Evolutionary conservation across 495 filamentous ascomycete species (phyloP), one percentile per base, ranked within the genome.

Genomic region (Xylaria flabelliformis): DNA sequence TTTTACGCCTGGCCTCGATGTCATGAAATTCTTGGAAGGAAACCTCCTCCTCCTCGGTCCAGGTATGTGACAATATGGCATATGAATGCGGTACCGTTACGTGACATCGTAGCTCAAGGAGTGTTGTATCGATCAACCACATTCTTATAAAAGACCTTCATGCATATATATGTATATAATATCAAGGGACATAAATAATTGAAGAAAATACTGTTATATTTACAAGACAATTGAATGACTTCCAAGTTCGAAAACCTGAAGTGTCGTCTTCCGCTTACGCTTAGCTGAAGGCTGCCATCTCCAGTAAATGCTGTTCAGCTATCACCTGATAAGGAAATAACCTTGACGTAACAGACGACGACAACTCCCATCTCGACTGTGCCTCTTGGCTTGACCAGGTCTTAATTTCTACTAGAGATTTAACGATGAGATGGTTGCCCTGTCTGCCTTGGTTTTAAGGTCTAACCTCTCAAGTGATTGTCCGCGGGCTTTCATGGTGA

Each of bases 21-120:
- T 64, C 61, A 6, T 64, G 36, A 29, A 64, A 64, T n/a, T 64
- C 61, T 12, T 64, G 61, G 61, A 64, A 64, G 21, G 61, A 64
- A 13, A 64, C 61, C 61, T 64, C 61, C 44, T 64, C 61, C 39
- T 64, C 61, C 36, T 64, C 61, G 12, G 17, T 29, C 61, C 61
- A 64, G 61, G 61, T 64, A 39, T 64, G 61, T 42, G 61, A 64
- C 21, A 64, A 8, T 26, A 64, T 29, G 10, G 61, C 61, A 44
- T 64, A 64, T 13, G 61, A 64, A 12, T 44, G 61, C 29, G 61
- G 61, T 24, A 44, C 21, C 15, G 36, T 44, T 21, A 44, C 39
- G 8, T 64, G 61, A 21, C 21, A 44, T 4, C 61, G 61, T 29
- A 64, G 21, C 39, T 64, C 61, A n/a, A 64, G 61, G 7, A 44